Base-by-base conservation (phyloP, 2,329 filamentous ascomycete species). In the Xylariaceae sp. region DNA sequence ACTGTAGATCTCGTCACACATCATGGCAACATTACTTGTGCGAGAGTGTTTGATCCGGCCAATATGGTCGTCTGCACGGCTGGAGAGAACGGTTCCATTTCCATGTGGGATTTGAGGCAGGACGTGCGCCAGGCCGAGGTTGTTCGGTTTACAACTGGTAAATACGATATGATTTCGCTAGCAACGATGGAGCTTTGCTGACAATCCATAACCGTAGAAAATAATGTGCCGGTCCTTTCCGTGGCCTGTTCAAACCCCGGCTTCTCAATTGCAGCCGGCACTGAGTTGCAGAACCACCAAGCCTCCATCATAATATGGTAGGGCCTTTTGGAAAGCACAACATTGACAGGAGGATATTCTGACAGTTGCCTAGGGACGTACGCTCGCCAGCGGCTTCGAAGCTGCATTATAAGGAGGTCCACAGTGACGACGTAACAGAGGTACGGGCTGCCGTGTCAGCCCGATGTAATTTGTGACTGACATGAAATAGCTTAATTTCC, bases 51-150 rank as follows among this genome's bases (percentile, higher is more conserved):
- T 32, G 74, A 76, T 43, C 63, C 62, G 4, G 61, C 60, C 14
- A 69, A 68, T 18, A 71, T 70, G 4, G 56, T 81, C 14, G 67
- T 88, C 5, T 77, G 76, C 43, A 88, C 85, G 0, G 76, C 83
- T 1, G 85, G 85, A 32, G 76, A 83, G 57, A 81, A 88, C 55
- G 85, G 85, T 6, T 66, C 69, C 7, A 73, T 88, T 9, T 73
- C 67, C 0, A 62, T 84, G 33, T 83, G 81, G 78, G 83, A 88
- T 63, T 55, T 81, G 48, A 70, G 81, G 43, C 65, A 62, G 21
- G 62, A 68, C 8, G 52, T 59, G 1, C 51, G 50, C 7, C 54
- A 55, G 19, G 65, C 66, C 3, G 59, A 63, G 39, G 68, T 68
- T 5, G 62, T 67, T 7, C 63, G 65, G 44, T 48, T 48, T 24